Percentiles rank a stretch among this genome's conserved stretches.
phyloP scores from a whole-genome alignment of 2,329 filamentous ascomycete species.

The Capronia americana region DNA sequence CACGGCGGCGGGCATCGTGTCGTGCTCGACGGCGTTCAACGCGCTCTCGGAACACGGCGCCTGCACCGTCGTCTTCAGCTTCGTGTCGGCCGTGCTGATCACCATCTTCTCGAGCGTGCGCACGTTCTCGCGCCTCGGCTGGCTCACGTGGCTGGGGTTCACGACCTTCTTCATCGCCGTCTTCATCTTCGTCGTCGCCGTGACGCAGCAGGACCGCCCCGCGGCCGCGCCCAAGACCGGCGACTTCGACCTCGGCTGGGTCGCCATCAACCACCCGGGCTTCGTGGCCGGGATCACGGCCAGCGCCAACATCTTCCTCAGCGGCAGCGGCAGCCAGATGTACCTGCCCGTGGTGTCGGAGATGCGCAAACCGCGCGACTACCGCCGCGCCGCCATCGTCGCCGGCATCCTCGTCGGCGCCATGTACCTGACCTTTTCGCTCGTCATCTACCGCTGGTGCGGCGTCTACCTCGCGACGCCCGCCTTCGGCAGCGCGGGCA shows the following conservation, averaged over 20 bases:
- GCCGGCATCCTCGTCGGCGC: constrained; percentile 46
- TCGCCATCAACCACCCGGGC: constrained; percentile 38
- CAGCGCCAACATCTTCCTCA: constrained; percentile 43
- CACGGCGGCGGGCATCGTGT: constrained; percentile 52
- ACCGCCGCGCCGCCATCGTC: constrained; percentile 44
- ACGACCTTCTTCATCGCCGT: constrained; percentile 23
- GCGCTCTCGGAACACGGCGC: constrained; percentile 49
- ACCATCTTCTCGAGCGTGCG: constrained; percentile 30
- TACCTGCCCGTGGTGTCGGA: constrained; percentile 50
- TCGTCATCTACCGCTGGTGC: constrained; percentile 56
- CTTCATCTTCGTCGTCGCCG: constrained; percentile 24
- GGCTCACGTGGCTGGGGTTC: constrained; percentile 16
- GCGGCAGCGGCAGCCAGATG: constrained; percentile 42
- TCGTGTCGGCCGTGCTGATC: constrained; percentile 37
- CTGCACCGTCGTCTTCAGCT: constrained; percentile 42
- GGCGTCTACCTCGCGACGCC: constrained; percentile 57
- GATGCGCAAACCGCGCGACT: constrained; percentile 48
- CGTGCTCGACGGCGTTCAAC: constrained; percentile 52
- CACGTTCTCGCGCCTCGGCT: constrained; percentile 9
- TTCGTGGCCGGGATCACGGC: constrained; percentile 44
- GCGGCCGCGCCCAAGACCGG: constrained; percentile 43
- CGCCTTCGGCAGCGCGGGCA: constrained; percentile 55
- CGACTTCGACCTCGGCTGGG: constrained; percentile 42
- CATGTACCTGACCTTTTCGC: constrained; percentile 48
- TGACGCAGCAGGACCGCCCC: constrained; percentile 47